These are phyloP conservation scores for Solanum bulbocastanum DNA, from an alignment of 257 asterid genomes.

Conservation along the genomic window DNA sequence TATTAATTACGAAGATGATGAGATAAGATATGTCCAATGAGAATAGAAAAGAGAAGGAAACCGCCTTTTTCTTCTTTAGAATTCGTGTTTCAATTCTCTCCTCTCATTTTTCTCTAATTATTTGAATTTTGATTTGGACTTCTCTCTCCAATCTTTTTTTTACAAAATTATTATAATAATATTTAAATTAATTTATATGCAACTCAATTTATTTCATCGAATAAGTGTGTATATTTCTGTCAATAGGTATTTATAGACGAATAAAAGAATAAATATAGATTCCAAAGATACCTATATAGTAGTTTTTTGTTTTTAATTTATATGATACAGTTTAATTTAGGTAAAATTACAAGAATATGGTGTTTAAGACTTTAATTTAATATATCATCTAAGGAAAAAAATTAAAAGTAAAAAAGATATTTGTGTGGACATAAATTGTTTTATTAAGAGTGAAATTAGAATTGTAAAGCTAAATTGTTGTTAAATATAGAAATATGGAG, in stretches of 20 bases:
- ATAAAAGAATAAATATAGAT: not conserved
- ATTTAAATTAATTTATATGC: too few species aligned
- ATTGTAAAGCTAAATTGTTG: too few species aligned
- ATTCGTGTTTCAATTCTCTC: conserved; percentile 45
- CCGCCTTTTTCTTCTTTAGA: conserved; percentile 5
- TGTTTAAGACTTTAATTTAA: too few species aligned
- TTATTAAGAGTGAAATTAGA: too few species aligned
- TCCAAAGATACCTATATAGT: not conserved
- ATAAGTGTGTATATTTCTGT: not conserved
- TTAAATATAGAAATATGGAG: too few species aligned
- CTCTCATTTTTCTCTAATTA: conserved; percentile 15
- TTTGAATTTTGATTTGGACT: not conserved
- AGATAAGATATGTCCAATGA: conserved; percentile 31
- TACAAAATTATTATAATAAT: too few species aligned
- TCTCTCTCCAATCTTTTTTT: not conserved
- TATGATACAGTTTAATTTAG: too few species aligned
- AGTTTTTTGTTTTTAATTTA: too few species aligned
- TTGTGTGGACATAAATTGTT: too few species aligned
- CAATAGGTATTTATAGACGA: not conserved
- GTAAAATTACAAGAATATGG: too few species aligned
- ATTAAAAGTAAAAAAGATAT: too few species aligned
- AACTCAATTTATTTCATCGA: not conserved
- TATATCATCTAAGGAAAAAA: too few species aligned
- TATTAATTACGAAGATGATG: not conserved
- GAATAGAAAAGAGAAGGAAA: not conserved